phyloP scores from a whole-genome alignment of 306 rosid species.

The Prunus dulcis region DNA sequence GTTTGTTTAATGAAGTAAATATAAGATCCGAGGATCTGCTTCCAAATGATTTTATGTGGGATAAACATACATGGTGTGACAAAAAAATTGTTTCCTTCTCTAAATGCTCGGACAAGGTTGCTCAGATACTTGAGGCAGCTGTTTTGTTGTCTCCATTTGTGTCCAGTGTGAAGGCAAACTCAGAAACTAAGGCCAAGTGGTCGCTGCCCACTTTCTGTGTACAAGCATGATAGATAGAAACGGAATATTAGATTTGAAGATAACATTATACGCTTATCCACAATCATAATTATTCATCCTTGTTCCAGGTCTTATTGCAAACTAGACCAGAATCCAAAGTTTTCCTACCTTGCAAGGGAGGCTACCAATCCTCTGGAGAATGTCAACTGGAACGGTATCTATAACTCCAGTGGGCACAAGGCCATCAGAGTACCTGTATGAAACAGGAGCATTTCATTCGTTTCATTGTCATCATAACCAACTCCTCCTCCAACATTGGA shows the following conservation, averaged over 20 bases:
- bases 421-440: slow-evolving; percentile 65
- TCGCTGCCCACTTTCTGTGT: slow-evolving; percentile 80
- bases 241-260: background rate
- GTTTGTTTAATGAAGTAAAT: background rate
- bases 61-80: background rate
- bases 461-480: background rate
- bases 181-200: slow-evolving; percentile 77
- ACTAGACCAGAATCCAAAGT: background rate
- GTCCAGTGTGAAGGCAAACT: slow-evolving; percentile 57
- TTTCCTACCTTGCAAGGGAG: slow-evolving; percentile 80
- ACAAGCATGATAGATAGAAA: background rate
- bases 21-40: background rate
- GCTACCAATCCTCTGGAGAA: slow-evolving; percentile 64
- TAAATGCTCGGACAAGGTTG: slow-evolving; percentile 6
- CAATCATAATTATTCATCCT: background rate
- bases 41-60: background rate
- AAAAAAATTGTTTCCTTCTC: slow-evolving; percentile 13
- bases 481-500: slow-evolving; percentile 17
- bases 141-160: slow-evolving; percentile 18
- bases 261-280: background rate
- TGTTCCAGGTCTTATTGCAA: background rate
- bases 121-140: slow-evolving; percentile 13
- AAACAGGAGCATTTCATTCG: slow-evolving; percentile 16
- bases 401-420: slow-evolving; percentile 68
- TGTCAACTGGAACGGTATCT: slow-evolving; percentile 62